Evolutionary conservation across 495 filamentous ascomycete genomes (phyloP), one percentile per base, ranked within the genome.

Genomic region (Xylaria grammica): DNA sequence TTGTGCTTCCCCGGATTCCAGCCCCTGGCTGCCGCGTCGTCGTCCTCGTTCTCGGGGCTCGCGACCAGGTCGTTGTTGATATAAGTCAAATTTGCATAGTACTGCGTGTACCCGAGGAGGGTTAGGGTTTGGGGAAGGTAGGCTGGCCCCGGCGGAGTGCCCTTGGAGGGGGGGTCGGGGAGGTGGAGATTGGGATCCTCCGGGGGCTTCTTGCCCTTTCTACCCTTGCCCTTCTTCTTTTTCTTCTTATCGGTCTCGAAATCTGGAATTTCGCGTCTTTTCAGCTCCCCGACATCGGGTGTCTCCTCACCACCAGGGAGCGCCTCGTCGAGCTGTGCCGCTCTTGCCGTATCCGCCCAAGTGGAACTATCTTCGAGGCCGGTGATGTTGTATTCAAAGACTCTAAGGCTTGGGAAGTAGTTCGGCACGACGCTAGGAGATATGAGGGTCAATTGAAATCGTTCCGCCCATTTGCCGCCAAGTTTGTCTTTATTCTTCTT

Each of bases 311-410:
- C 27, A 32, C 29, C 19, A 11, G 54, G 22, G 30, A 48, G 19
- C 7, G 40, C 36, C n/a, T 38, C 50, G 4, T 65, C 56, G 34
- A 58, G 57, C 26, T 58, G 60, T 4, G 59, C 11, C 30, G n/a
- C 20, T 54, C 63, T 65, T 6, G 54, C 42, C 8, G 60, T 64
- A 44, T 82, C 77, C 6, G 73, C 66, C 85, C 85, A 86, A 4
- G 78, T 74, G 2, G 74, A 65, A 3, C 72, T 62, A 30, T 85
- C 67, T 53, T 92, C 88, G 5, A 97, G 69, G 0, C 91, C 93
- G 0, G 91, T 91, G 60, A 91, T 91, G 69, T 99, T 98, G 81
- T 99, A 99, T 72, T 97, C 92, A 57, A 94, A 79, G 24, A 98
- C 85, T 3, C 95, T 84, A 36, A 98, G 73, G 3, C 90, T 92